phyloP scores from a whole-genome alignment of 2,329 filamentous ascomycete genomes.

The Shiraia sp. region DNA sequence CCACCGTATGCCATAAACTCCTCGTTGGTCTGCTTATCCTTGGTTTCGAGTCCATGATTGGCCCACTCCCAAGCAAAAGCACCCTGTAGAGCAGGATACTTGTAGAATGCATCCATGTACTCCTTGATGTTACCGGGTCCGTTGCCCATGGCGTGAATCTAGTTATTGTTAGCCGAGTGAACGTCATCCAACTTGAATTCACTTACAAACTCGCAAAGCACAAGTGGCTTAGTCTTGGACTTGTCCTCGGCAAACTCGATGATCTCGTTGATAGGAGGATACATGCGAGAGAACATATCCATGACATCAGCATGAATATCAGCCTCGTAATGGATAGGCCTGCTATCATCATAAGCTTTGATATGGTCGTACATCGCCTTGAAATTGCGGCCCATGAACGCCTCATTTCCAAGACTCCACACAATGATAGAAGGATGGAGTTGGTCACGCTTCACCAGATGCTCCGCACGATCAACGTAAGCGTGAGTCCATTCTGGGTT shows the following conservation, averaged over 20 bases:
- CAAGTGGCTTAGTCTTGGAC: conserved; percentile 56
- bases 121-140: conserved; percentile 71
- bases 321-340: conserved; percentile 69
- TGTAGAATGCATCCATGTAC: conserved; percentile 67
- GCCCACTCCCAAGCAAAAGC: conserved; percentile 57
- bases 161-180: conserved; percentile 1
- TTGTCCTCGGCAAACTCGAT: conserved; percentile 51
- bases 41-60: conserved; percentile 50
- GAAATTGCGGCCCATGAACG: conserved; percentile 72
- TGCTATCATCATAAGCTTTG: conserved; percentile 60
- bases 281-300: conserved; percentile 73
- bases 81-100: conserved; percentile 65
- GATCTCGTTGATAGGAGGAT: conserved; percentile 59
- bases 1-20: conserved; percentile 50
- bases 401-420: conserved; percentile 75
- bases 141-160: conserved; percentile 70
- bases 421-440: conserved; percentile 72
- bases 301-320: conserved; percentile 62
- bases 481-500: conserved; percentile 65
- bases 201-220: conserved; percentile 58
- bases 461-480: conserved; percentile 68
- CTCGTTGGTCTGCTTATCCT: conserved; percentile 43
- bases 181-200: neutral
- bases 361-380: conserved; percentile 68
- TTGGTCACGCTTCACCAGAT: conserved; percentile 70